Conservation (phyloP, 805 yeast genomes). For the Wickerhamomyces sydowiorum region DNA sequence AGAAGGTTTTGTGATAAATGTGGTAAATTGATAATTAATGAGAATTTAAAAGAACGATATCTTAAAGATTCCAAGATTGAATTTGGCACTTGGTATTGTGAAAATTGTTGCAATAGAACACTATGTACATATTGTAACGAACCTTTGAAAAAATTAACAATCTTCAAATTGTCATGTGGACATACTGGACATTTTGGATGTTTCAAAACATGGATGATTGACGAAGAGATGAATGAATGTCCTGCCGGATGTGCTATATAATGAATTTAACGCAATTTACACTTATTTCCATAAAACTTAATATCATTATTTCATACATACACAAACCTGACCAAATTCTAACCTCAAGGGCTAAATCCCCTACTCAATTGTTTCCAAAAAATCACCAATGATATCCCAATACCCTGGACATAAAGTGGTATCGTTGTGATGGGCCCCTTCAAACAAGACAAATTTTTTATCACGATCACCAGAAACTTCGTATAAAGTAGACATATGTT, state of each 20-base stretch:
- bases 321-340: no score
- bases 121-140: slow-evolving; percentile 69
- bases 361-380: slow-evolving; percentile 31
- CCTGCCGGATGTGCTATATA: slow-evolving; percentile 54
- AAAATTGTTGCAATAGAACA: slow-evolving; percentile 46
- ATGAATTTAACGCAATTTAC: no score
- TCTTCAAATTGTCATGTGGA: slow-evolving; percentile 66
- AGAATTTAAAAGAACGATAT: slow-evolving; percentile 38
- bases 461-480: slow-evolving; percentile 41
- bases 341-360: background rate
- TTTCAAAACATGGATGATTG: slow-evolving; percentile 69
- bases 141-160: slow-evolving; percentile 67
- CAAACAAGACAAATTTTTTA: slow-evolving; percentile 51
- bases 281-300: no score
- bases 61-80: slow-evolving; percentile 25
- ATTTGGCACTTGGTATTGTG: slow-evolving; percentile 85
- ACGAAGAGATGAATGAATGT: slow-evolving; percentile 59
- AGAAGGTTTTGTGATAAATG: slow-evolving; percentile 61
- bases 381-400: slow-evolving; percentile 64
- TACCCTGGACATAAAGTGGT: slow-evolving; percentile 71
- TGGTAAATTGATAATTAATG: slow-evolving; percentile 53
- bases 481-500: slow-evolving; percentile 62
- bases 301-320: no score
- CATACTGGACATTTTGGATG: slow-evolving; percentile 86
- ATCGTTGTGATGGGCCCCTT: slow-evolving; percentile 73